Percentiles rank a stretch among this genome's conserved stretches.
Conservation (phyloP, 164 flowering plant genomes). For the Berberis thunbergii region DNA sequence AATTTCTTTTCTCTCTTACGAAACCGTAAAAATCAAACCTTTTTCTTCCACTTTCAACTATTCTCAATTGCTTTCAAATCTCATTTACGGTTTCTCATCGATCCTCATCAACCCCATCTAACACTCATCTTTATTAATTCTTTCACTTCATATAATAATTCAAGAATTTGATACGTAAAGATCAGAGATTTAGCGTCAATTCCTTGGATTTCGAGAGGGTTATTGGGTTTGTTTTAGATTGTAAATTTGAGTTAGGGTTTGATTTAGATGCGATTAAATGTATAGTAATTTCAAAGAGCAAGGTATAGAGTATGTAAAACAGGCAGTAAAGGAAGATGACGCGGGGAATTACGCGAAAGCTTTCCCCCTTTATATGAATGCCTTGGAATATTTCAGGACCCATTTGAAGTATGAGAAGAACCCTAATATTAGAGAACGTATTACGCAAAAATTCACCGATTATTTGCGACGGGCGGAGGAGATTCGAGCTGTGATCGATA, state of each 20-base stretch:
- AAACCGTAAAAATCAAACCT: too few species aligned
- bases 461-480: slow-evolving; percentile 96
- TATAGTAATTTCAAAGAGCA: slow-evolving; percentile 98
- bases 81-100: too few species aligned
- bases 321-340: slow-evolving; percentile 94
- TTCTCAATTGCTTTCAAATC: too few species aligned
- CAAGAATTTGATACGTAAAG: too few species aligned
- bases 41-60: too few species aligned
- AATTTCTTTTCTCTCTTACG: too few species aligned
- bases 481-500: slow-evolving; percentile 78
- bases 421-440: slow-evolving; percentile 85
- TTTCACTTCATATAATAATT: too few species aligned
- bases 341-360: slow-evolving; percentile 92
- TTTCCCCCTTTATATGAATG: slow-evolving; percentile 92
- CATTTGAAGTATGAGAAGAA: slow-evolving; percentile 96
- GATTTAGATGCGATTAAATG: slow-evolving; percentile 27
- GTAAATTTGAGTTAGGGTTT: not conserved
- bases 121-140: too few species aligned
- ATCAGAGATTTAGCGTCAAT: too few species aligned
- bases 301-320: slow-evolving; percentile 91
- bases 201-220: not conserved
- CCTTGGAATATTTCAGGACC: slow-evolving; percentile 88
- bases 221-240: not conserved
- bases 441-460: slow-evolving; percentile 92
- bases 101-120: too few species aligned